phyloP scores from a whole-genome alignment of 2,329 filamentous ascomycete species.

The Piedraia hortae region DNA sequence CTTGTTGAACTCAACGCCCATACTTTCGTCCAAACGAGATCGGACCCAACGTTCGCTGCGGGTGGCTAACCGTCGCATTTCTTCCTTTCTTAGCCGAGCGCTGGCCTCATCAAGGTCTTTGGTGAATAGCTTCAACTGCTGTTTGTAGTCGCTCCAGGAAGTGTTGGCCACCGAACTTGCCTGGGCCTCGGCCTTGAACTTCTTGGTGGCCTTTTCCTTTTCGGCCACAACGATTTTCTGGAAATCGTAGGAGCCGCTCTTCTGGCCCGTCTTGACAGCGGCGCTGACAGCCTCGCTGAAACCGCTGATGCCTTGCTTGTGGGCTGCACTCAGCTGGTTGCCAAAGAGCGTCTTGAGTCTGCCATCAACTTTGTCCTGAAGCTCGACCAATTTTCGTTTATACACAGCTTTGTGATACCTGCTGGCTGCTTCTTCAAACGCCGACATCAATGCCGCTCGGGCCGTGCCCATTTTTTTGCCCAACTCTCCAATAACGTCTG shows the following conservation, averaged over 20 bases:
- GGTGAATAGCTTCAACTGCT: constrained; percentile 53
- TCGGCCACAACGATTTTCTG: constrained; percentile 72
- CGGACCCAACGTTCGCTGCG: constrained; percentile 85
- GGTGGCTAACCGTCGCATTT: constrained; percentile 78
- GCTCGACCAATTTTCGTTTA: constrained; percentile 53
- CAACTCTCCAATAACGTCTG: constrained; percentile 44
- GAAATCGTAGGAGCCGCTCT: constrained; percentile 79
- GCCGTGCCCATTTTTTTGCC: constrained; percentile 46
- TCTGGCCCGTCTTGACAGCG: constrained; percentile 76
- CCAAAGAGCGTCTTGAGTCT: constrained; percentile 68
- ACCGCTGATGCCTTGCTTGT: constrained; percentile 59
- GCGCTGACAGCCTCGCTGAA: constrained; percentile 73
- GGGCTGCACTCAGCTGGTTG: constrained; percentile 63
- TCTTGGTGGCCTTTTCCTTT: constrained; percentile 45
- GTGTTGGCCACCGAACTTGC: constrained; percentile 52
- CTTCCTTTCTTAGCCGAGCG: constrained; percentile 60
- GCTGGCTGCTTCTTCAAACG: constrained; percentile 76
- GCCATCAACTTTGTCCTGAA: constrained; percentile 67
- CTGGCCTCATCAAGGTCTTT: constrained; percentile 84
- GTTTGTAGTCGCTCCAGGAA: constrained; percentile 63
- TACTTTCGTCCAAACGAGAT: constrained; percentile 58
- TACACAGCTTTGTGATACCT: constrained; percentile 95
- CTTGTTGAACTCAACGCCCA: constrained; percentile 88
- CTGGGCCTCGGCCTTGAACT: constrained; percentile 50
- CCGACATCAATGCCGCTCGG: constrained; percentile 43